Conservation (phyloP, 352 stramenopile genomes). For the Thalassiosira hispida region DNA sequence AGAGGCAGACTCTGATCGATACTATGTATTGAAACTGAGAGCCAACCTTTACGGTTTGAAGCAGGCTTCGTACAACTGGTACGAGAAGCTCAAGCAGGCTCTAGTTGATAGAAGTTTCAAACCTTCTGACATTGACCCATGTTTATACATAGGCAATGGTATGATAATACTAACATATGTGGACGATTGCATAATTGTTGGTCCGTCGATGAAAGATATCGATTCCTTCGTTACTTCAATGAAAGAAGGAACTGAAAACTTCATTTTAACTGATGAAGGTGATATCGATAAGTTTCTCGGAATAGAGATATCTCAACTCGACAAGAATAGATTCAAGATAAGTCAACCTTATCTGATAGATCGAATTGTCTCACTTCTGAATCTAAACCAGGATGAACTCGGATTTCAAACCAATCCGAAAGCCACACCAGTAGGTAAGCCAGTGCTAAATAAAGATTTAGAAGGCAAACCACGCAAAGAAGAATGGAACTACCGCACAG, state of each 20-base stretch:
- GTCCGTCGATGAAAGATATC: conserved; percentile 2
- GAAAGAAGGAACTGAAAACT: conserved; percentile 31
- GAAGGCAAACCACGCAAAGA: background rate
- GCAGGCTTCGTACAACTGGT: conserved; percentile 48
- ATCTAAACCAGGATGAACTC: conserved; percentile 3
- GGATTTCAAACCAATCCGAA: conserved; percentile 23
- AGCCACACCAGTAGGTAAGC: conserved; percentile 2
- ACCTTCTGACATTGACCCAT: conserved; percentile 28
- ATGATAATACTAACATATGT: conserved; percentile 41
- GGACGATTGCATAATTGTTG: conserved; percentile 37
- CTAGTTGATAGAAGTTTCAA: conserved; percentile 30
- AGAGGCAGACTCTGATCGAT: background rate
- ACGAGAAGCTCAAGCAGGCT: conserved; percentile 30
- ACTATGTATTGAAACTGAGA: conserved; percentile 40
- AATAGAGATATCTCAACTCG: conserved; percentile 41
- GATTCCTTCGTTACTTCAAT: conserved; percentile 22
- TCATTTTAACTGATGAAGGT: conserved; percentile 39
- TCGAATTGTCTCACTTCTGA: conserved; percentile 2
- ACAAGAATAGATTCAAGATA: conserved; percentile 31
- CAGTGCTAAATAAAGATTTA: background rate
- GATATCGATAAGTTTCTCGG: conserved; percentile 55
- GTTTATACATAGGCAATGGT: conserved; percentile 33
- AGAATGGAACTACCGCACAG: conserved; percentile 6
- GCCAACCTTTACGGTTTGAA: conserved; percentile 59
- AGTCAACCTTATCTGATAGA: conserved; percentile 59